Conservation (phyloP, 1,139 yeast genomes). For the Debaryomyces sp. region DNA sequence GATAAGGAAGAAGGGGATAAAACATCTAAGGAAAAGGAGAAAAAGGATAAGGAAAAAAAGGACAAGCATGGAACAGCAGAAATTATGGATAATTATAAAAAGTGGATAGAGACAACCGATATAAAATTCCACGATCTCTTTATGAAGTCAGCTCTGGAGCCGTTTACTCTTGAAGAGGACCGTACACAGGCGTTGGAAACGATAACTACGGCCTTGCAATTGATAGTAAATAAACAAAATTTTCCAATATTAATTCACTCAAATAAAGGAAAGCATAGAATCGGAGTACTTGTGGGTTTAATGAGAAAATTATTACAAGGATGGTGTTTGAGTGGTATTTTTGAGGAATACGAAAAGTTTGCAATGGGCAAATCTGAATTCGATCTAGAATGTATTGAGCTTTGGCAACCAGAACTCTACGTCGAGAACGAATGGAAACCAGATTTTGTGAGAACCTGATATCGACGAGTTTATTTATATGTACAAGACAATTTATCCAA, state of each 20-base stretch:
- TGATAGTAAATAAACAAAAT: slow-evolving; percentile 69
- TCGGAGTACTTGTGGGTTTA: slow-evolving; percentile 87
- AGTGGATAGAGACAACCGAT: slow-evolving; percentile 60
- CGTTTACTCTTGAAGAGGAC: slow-evolving; percentile 58
- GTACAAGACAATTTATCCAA: background rate
- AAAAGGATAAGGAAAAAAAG: too few species aligned
- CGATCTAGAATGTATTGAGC: slow-evolving; percentile 68
- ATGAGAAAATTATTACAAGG: slow-evolving; percentile 86
- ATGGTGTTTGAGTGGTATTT: slow-evolving; percentile 91
- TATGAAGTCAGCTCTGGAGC: slow-evolving; percentile 76
- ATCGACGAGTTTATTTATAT: background rate
- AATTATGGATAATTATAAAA: slow-evolving; percentile 54
- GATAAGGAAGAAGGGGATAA: slow-evolving; percentile 11
- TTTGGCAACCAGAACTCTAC: slow-evolving; percentile 51
- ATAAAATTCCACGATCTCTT: slow-evolving; percentile 63
- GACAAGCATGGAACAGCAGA: slow-evolving; percentile 43
- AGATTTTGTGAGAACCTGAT: slow-evolving; percentile 35
- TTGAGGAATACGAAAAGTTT: slow-evolving; percentile 90
- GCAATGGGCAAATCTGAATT: slow-evolving; percentile 93
- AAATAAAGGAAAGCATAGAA: slow-evolving; percentile 93
- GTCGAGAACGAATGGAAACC: slow-evolving; percentile 36
- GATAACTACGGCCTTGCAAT: slow-evolving; percentile 60
- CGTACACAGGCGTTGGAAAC: slow-evolving; percentile 46
- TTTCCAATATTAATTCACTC: slow-evolving; percentile 90
- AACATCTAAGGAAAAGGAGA: slow-evolving; percentile 25